These are phyloP conservation scores for Pulveroboletus ravenelii DNA, from an alignment of 768 basidiomycete genomes.

Conservation along the genomic window DNA sequence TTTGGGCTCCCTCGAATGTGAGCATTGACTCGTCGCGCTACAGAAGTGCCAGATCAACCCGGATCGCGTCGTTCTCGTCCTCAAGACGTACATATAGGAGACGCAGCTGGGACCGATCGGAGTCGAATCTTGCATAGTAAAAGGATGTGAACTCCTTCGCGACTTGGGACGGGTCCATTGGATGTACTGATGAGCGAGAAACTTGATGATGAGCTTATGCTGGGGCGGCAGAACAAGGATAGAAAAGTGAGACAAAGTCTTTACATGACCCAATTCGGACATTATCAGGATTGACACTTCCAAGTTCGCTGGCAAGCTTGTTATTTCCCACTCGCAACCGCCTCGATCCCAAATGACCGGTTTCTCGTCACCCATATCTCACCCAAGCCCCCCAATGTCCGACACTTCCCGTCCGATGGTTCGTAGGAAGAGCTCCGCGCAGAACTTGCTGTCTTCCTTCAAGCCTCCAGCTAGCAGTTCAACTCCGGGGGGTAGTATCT, in stretches of 20 bases:
- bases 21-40: slow-evolving; percentile 84
- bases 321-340: slow-evolving; percentile 7
- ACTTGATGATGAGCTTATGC: slow-evolving; percentile 3
- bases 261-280: slow-evolving; percentile 17
- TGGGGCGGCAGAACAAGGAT: slow-evolving; percentile 3
- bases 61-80: slow-evolving; percentile 17
- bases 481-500: slow-evolving; percentile 31
- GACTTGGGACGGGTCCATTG: slow-evolving; percentile 67
- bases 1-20: slow-evolving; percentile 64
- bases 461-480: slow-evolving; percentile 33
- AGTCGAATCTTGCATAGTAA: slow-evolving; percentile 81
- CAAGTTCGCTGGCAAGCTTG: background rate
- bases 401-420: slow-evolving; percentile 50
- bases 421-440: slow-evolving; percentile 83
- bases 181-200: slow-evolving; percentile 34
- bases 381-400: slow-evolving; percentile 27
- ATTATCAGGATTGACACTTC: background rate
- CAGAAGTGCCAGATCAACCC: slow-evolving; percentile 20
- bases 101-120: slow-evolving; percentile 48
- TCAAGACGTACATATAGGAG: slow-evolving; percentile 70
- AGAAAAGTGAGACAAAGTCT: background rate
- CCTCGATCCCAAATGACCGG: slow-evolving; percentile 9
- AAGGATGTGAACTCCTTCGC: slow-evolving; percentile 76
- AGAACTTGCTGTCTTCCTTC: slow-evolving; percentile 77
- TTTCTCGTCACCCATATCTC: slow-evolving; percentile 16